phyloP scores from a whole-genome alignment of 2,329 filamentous ascomycete genomes.

The Fusarium dlaminii region DNA sequence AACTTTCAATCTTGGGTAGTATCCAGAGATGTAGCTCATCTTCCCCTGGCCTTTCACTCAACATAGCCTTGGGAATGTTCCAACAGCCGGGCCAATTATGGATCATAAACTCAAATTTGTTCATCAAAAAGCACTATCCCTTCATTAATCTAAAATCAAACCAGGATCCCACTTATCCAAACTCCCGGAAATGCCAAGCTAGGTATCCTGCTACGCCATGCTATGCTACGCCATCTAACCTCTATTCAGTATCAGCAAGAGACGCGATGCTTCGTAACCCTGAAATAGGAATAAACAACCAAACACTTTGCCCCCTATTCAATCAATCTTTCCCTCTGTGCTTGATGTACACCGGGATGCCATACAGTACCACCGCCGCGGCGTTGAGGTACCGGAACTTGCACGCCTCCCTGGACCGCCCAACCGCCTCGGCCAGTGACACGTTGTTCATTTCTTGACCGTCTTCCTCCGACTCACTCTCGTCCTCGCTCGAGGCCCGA shows the following conservation, averaged over 20 bases:
- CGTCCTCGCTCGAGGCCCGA: conserved; percentile 35
- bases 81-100: neutral
- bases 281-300: neutral
- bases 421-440: conserved; percentile 83
- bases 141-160: conserved; percentile 20
- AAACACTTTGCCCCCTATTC: conserved; percentile 17
- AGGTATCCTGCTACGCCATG: conserved; percentile 13
- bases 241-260: conserved; percentile 3
- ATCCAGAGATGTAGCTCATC: neutral
- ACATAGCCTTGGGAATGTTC: neutral
- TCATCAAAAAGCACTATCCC: conserved; percentile 1
- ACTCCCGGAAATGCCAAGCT: conserved; percentile 32
- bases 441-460: conserved; percentile 49
- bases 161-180: conserved; percentile 20
- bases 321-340: conserved; percentile 38
- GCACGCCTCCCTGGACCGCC: conserved; percentile 78
- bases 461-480: conserved; percentile 39
- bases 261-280: conserved; percentile 5
- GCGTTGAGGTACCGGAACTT: conserved; percentile 91
- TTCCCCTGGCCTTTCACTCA: neutral
- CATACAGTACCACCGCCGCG: conserved; percentile 93
- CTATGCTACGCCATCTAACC: conserved; percentile 13
- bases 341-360: conserved; percentile 86
- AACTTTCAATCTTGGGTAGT: neutral
- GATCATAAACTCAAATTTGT: neutral